Evolutionary conservation across 495 filamentous ascomycete genomes (phyloP), one percentile per base, ranked within the genome.

Genomic region (Xanthoparmelia taractica): DNA sequence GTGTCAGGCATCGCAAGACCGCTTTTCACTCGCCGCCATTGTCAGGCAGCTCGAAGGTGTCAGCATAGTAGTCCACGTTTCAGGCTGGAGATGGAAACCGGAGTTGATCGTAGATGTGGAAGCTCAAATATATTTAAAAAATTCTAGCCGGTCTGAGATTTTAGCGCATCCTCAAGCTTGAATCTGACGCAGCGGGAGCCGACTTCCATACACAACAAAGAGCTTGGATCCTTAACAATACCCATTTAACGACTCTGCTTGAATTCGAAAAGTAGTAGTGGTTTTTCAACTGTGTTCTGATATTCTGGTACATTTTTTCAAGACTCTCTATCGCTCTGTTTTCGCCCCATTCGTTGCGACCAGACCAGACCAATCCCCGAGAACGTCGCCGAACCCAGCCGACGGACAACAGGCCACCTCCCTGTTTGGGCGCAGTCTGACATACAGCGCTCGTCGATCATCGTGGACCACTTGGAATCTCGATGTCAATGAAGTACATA

Each of bases 341-440:
- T 36, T 70, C 69, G 68, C 68, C 66, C 73, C 41, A 63, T 65
- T 59, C 57, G 67, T 65, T 66, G 71, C 71, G 68, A 69, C 64
- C 59, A 64, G 68, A 69, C 64, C 59, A 64, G 66, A 65, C 61
- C 67, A 64, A 67, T 65, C 58, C 65, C 60, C 70, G 68, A 67
- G 58, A 54, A 50, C 64, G 57, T 66, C 67, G 59, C 66, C 65
- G 67, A 71, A 68, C 59, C 64, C 63, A 40, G 50, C 65, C 62
- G 57, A 54, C 37, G 36, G 27, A 38, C 33, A 1, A 63, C 50
- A 43, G 11, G 37, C 41, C 63, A 29, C 62, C 57, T 63, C 59
- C 36, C 57, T 61, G 57, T 20, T 18, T 40, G 29, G 25, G 34
- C 54, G 36, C 36, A 40, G 23, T 33, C 17, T 15, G 18, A 34